phyloP scores from a whole-genome alignment of 2,329 filamentous ascomycete species.

The Cladophialophora immunda region DNA sequence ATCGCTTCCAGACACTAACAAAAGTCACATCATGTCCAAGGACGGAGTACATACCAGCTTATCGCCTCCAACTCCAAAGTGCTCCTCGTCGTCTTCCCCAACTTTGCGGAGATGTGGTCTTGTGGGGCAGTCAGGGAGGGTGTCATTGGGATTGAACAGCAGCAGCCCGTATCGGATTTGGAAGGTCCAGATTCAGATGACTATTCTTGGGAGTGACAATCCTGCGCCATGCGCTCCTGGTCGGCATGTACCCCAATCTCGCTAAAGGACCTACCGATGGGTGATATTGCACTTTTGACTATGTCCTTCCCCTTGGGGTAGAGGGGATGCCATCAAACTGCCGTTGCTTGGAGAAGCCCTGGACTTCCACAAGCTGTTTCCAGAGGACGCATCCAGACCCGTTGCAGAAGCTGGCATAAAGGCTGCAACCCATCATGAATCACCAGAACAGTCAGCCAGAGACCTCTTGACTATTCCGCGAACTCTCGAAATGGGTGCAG shows the following conservation, averaged over 20 bases:
- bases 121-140: constrained; percentile 4
- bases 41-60: neutral
- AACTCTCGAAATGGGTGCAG: constrained; percentile 8
- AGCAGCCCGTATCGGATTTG: neutral
- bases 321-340: neutral
- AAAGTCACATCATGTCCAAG: neutral
- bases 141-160: neutral
- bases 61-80: neutral
- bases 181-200: constrained; percentile 6
- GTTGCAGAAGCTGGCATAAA: constrained; percentile 13
- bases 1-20: neutral
- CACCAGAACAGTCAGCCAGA: neutral
- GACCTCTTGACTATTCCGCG: neutral
- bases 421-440: neutral
- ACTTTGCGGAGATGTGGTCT: constrained; percentile 17
- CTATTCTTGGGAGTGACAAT: constrained; percentile 1
- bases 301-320: constrained; percentile 13
- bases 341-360: constrained; percentile 13
- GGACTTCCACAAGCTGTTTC: neutral
- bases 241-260: constrained; percentile 5
- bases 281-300: neutral
- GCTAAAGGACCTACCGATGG: constrained; percentile 4
- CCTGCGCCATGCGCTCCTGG: neutral
- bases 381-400: neutral
- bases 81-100: constrained; percentile 11